A percentile compares a stretch with the other conserved stretches of the same genome.
These are phyloP conservation scores for Nephelium lappaceum DNA, from an alignment of 345 rosid genomes.

Conservation along the genomic window DNA sequence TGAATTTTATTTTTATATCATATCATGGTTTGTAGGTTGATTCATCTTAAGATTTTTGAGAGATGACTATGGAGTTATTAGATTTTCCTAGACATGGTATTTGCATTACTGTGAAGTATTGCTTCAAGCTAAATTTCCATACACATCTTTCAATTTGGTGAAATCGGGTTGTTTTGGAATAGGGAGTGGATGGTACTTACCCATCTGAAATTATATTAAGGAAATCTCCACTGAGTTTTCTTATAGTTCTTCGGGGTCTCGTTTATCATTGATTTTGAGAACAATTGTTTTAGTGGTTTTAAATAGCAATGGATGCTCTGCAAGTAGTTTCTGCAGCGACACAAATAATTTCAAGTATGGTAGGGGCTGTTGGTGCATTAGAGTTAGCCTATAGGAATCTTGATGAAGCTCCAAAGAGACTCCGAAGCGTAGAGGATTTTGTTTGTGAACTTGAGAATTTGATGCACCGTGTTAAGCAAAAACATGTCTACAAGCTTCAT, in stretches of 20 bases:
- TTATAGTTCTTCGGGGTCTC: background rate
- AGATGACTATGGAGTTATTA: background rate
- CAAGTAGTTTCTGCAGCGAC: constrained; percentile 32
- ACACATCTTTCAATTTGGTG: background rate
- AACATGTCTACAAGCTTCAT: constrained; percentile 33
- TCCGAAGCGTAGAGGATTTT: constrained; percentile 33
- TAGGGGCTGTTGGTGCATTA: constrained; percentile 34
- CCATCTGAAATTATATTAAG: constrained; percentile 2
- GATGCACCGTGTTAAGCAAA: constrained; percentile 19
- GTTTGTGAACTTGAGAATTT: constrained; percentile 34
- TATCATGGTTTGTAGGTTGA: background rate
- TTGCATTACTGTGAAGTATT: background rate
- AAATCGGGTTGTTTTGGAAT: constrained; percentile 4
- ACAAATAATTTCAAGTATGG: constrained; percentile 31
- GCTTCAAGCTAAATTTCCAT: background rate
- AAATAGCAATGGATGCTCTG: constrained; percentile 31
- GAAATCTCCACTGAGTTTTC: background rate
- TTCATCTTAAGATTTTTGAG: background rate
- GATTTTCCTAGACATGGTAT: background rate
- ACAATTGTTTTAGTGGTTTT: background rate
- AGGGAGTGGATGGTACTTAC: background rate
- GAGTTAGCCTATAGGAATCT: constrained; percentile 36
- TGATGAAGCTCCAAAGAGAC: constrained; percentile 42
- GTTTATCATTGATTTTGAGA: background rate
- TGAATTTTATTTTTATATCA: too few species aligned